Percentiles rank a stretch among this genome's conserved stretches.
Evolutionary conservation across 2,329 filamentous ascomycete species (phyloP).

Genomic region (Neonectria coccinea): DNA sequence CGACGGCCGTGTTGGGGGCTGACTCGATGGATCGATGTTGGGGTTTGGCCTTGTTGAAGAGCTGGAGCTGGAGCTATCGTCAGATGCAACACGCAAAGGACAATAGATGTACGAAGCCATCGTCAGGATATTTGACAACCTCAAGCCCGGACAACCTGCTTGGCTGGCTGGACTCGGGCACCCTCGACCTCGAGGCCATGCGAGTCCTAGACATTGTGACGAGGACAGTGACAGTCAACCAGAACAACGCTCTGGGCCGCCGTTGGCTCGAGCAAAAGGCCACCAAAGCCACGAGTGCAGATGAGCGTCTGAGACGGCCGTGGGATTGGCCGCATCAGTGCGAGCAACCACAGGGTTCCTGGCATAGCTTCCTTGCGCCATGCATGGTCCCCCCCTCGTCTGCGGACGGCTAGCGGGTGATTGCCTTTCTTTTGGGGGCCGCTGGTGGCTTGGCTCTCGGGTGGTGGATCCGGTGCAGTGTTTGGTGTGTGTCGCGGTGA

Average conservation of each 20-base stretch:
- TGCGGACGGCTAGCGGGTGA: conserved; percentile 21
- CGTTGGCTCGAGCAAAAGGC: conserved; percentile 37
- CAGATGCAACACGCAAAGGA: not conserved
- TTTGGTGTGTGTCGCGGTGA: conserved; percentile 18
- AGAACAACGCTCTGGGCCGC: conserved; percentile 25
- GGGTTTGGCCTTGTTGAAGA: not conserved
- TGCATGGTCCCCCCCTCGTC: conserved; percentile 11
- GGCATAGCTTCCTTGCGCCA: conserved; percentile 18
- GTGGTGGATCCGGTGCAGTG: conserved; percentile 15
- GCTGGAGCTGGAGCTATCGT: not conserved
- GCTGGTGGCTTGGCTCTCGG: conserved; percentile 31
- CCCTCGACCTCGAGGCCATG: not conserved
- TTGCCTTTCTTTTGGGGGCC: conserved; percentile 26
- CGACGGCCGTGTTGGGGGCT: conserved; percentile 14
- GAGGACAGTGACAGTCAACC: conserved; percentile 22
- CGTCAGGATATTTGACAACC: not conserved
- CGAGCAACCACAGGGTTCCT: conserved; percentile 40
- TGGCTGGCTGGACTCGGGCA: conserved; percentile 7
- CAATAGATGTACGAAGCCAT: not conserved
- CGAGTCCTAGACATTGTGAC: conserved; percentile 17
- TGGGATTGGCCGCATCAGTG: conserved; percentile 39
- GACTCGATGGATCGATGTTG: not conserved
- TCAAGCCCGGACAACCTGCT: not conserved
- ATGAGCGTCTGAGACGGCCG: conserved; percentile 40
- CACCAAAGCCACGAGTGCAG: conserved; percentile 31